Percentiles rank a stretch among this genome's conserved stretches.
These are phyloP conservation scores for Geotrichum restrictum DNA, from an alignment of 1,139 yeast species.

Conservation along the genomic window DNA sequence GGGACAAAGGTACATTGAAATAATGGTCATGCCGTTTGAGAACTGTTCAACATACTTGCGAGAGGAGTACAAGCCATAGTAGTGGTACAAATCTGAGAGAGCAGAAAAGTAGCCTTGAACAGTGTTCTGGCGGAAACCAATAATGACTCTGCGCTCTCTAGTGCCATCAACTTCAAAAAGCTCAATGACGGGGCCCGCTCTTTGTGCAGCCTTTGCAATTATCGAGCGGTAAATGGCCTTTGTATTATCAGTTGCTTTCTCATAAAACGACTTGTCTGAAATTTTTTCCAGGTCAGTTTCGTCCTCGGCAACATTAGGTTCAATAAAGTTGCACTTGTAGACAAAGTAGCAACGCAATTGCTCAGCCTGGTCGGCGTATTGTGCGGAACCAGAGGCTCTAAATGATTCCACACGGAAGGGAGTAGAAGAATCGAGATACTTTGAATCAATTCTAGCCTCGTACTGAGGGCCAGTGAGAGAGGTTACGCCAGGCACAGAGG, in stretches of 20 bases:
- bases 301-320: slow-evolving; percentile 37
- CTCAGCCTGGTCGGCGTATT: slow-evolving; percentile 38
- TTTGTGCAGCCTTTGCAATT: slow-evolving; percentile 61
- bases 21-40: slow-evolving; percentile 79
- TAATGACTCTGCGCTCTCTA: slow-evolving; percentile 77
- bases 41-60: slow-evolving; percentile 94
- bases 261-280: slow-evolving; percentile 75
- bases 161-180: slow-evolving; percentile 76
- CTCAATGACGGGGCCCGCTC: slow-evolving; percentile 92
- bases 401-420: slow-evolving; percentile 81
- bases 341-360: slow-evolving; percentile 79
- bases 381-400: slow-evolving; percentile 56
- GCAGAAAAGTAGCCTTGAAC: slow-evolving; percentile 89
- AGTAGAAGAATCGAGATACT: slow-evolving; percentile 60
- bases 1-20: slow-evolving; percentile 79
- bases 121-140: slow-evolving; percentile 81
- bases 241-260: slow-evolving; percentile 76
- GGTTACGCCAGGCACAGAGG: slow-evolving; percentile 47
- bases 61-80: slow-evolving; percentile 79
- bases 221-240: slow-evolving; percentile 71
- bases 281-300: slow-evolving; percentile 58
- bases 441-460: slow-evolving; percentile 67
- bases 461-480: slow-evolving; percentile 40
- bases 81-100: slow-evolving; percentile 78
- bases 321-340: slow-evolving; percentile 65